phyloP scores from a whole-genome alignment of 805 yeast species.

The Cyberlindnera meyerae region DNA sequence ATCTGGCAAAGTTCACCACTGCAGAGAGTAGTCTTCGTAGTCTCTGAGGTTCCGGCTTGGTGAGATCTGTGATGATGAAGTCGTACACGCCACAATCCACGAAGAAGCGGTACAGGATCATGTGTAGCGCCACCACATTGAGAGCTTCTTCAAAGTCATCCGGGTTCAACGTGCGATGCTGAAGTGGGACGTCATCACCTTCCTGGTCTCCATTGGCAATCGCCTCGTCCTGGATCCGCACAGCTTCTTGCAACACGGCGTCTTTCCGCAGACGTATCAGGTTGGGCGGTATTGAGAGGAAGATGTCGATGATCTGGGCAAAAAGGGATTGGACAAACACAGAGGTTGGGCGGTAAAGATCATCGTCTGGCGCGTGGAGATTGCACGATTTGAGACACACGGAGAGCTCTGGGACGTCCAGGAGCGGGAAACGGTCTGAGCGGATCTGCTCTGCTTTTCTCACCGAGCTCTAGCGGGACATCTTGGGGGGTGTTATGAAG shows the following conservation, averaged over 20 bases:
- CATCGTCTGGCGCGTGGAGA: slow-evolving; percentile 55
- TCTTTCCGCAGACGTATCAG: slow-evolving; percentile 18
- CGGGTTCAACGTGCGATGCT: slow-evolving; percentile 3
- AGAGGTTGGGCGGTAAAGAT: slow-evolving; percentile 51
- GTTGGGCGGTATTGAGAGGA: slow-evolving; percentile 46
- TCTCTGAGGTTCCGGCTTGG: slow-evolving; percentile 70
- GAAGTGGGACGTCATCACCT: slow-evolving; percentile 11
- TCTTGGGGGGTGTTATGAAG: background rate
- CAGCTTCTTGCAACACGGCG: slow-evolving; percentile 8
- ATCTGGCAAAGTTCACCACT: slow-evolving; percentile 78
- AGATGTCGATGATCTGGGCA: slow-evolving; percentile 57
- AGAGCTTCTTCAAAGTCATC: slow-evolving; percentile 38
- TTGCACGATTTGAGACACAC: slow-evolving; percentile 58
- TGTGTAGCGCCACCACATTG: slow-evolving; percentile 50
- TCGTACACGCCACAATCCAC: slow-evolving; percentile 73
- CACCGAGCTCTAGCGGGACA: slow-evolving; percentile 19
- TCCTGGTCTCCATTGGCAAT: slow-evolving; percentile 1
- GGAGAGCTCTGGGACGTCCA: slow-evolving; percentile 56
- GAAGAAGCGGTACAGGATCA: slow-evolving; percentile 57
- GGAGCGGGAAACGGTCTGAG: slow-evolving; percentile 53
- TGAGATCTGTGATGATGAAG: slow-evolving; percentile 67
- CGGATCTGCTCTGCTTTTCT: slow-evolving; percentile 21
- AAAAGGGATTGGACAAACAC: slow-evolving; percentile 50
- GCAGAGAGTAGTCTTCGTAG: slow-evolving; percentile 69
- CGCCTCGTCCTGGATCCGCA: background rate